These are phyloP conservation scores for Suhomyces ambrosiae DNA, from an alignment of 1,139 yeast species.

Conservation along the genomic window DNA sequence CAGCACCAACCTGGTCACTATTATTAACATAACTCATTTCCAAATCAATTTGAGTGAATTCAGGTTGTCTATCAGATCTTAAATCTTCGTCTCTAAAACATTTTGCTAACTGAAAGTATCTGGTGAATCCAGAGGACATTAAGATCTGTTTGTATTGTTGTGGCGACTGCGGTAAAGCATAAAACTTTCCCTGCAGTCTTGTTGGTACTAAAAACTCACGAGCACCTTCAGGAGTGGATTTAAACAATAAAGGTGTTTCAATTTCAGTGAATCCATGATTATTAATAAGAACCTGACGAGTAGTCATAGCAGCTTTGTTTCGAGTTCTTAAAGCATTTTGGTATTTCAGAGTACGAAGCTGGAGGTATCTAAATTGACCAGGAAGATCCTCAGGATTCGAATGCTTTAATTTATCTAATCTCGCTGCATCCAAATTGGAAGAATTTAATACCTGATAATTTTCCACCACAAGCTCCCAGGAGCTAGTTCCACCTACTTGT, in stretches of 20 bases:
- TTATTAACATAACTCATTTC: constrained; percentile 86
- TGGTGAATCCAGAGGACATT: constrained; percentile 90
- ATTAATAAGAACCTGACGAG: constrained; percentile 52
- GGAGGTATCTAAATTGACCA: constrained; percentile 77
- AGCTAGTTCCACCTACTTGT: constrained; percentile 4
- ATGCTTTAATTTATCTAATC: constrained; percentile 62
- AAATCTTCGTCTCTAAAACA: constrained; percentile 97
- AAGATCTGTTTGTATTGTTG: constrained; percentile 94
- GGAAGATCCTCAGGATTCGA: constrained; percentile 60
- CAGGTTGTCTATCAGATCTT: constrained; percentile 94
- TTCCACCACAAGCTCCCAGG: constrained; percentile 61
- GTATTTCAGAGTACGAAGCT: constrained; percentile 62
- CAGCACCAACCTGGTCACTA: constrained; percentile 62
- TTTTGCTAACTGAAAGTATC: constrained; percentile 86
- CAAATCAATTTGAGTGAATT: constrained; percentile 91
- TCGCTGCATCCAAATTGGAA: constrained; percentile 71
- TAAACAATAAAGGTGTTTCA: constrained; percentile 90
- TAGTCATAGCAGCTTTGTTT: constrained; percentile 57
- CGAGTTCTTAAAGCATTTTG: constrained; percentile 65
- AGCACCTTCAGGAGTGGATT: constrained; percentile 98
- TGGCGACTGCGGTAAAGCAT: constrained; percentile 96
- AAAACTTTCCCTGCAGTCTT: constrained; percentile 60
- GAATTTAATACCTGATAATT: constrained; percentile 60
- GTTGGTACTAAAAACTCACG: constrained; percentile 94
- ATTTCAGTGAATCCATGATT: constrained; percentile 69